A percentile compares a stretch with the other conserved stretches of the same genome.
Conservation (phyloP, 768 basidiomycete genomes). For the Termitomyces sp. region DNA sequence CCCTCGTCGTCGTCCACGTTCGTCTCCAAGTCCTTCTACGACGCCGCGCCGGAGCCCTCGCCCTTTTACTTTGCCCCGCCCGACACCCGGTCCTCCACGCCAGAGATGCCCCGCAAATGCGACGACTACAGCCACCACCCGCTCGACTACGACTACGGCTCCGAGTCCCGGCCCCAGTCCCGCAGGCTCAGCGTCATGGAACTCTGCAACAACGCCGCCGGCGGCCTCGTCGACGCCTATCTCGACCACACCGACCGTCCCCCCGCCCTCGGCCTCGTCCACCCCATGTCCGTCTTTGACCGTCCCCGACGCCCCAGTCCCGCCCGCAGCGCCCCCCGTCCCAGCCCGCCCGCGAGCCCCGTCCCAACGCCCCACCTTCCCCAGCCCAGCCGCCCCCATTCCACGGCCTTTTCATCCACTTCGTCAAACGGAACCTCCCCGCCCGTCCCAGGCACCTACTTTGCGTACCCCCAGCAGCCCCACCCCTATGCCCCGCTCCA, state of each 20-base stretch:
- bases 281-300: background rate
- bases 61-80: constrained; percentile 81
- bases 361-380: constrained; percentile 7
- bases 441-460: constrained; percentile 5
- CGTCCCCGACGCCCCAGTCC: background rate
- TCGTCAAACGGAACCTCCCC: constrained; percentile 13
- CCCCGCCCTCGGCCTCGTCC: background rate
- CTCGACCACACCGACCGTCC: background rate
- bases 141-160: constrained; percentile 57
- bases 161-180: constrained; percentile 74
- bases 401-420: constrained; percentile 23
- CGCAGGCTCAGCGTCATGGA: constrained; percentile 82
- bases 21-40: constrained; percentile 14
- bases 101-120: too few species aligned
- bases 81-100: too few species aligned
- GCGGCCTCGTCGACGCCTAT: background rate
- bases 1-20: constrained; percentile 6
- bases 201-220: constrained; percentile 57
- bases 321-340: too few species aligned
- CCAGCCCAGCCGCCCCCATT: constrained; percentile 28
- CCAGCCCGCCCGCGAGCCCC: constrained; percentile 5
- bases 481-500: background rate
- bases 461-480: background rate
- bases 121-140: background rate
- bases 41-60: constrained; percentile 38